Evolutionary conservation across 2,329 filamentous ascomycete species (phyloP), one percentile per base, ranked within the genome.

Genomic region (Penicillium sp.): DNA sequence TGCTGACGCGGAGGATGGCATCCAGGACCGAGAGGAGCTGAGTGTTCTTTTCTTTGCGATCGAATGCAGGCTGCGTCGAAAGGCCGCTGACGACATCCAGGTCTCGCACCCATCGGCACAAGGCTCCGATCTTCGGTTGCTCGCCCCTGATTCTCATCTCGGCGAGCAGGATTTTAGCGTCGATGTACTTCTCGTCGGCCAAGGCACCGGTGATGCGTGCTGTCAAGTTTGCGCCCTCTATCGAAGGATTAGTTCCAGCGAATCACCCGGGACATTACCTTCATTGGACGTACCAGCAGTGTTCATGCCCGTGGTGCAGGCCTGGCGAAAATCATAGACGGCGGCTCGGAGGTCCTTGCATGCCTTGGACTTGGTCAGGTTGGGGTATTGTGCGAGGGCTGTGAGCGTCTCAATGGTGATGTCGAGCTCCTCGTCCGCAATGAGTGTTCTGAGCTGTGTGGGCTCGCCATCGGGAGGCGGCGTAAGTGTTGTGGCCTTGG

Each of bases 41-140:
- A 28, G 74, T 67, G 9, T 82, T 78, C 36, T 69, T 72, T 2
- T 63, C 57, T 42, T 48, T 64, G 31, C 58, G 59, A 34, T 58
- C 28, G 1, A 38, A 32, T 10, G 22, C 71, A 0, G 78, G 69
- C 43, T 77, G 72, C 18, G 80, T 79, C 3, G 80, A 80, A 6
- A 86, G 67, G 1, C 82, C 82, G 54, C 80, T 84, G 40, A 86
- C 79, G 20, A 86, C 79, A 57, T 87, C 84, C 22, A 87, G 69
- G 59, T 86, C 83, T 47, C 84, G 77, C 4, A 87, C 84, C 84
- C 84, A 87, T 46, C 84, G 79, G 63, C 83, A 86, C 6, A 87
- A 66, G 1, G 84, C 82, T 16, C 84, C 84, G 0, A 87, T 68
- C 55, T 85, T 85, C 0, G 84, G 84, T 14, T 78, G 75, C 51